Conservation (phyloP, 2,329 filamentous ascomycete species). For the Scolecobasidium constrictum region DNA sequence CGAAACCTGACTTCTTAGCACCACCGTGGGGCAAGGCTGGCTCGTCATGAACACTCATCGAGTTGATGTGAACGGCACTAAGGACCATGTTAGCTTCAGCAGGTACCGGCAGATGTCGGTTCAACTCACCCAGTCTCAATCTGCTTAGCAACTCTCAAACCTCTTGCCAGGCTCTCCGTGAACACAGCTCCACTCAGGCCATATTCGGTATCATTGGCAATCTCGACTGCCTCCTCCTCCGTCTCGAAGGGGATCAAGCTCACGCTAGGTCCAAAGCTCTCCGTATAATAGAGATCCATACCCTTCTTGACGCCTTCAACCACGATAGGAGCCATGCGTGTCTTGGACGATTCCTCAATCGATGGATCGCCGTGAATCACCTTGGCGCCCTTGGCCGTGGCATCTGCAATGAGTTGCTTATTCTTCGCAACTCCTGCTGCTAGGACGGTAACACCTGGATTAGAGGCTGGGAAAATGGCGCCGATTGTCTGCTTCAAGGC, state of each 20-base stretch:
- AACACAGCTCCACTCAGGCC: slow-evolving; percentile 27
- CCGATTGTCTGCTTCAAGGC: slow-evolving; percentile 19
- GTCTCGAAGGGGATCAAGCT: slow-evolving; percentile 25
- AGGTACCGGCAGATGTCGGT: no score
- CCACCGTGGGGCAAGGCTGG: slow-evolving; percentile 37
- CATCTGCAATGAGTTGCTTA: slow-evolving; percentile 13
- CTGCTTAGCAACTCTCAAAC: slow-evolving; percentile 13
- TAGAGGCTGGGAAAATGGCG: slow-evolving; percentile 3
- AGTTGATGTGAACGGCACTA: slow-evolving; percentile 40
- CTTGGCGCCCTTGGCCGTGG: slow-evolving; percentile 9
- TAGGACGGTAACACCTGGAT: slow-evolving; percentile 2
- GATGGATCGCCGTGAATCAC: slow-evolving; percentile 9
- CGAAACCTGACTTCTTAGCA: slow-evolving; percentile 38
- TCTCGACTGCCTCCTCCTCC: slow-evolving; percentile 26
- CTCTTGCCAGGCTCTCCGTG: slow-evolving; percentile 25
- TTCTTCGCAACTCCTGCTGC: slow-evolving; percentile 14
- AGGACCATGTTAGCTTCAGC: no score
- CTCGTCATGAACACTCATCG: slow-evolving; percentile 41
- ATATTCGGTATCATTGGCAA: slow-evolving; percentile 28
- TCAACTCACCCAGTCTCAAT: slow-evolving; percentile 12
- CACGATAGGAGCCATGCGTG: slow-evolving; percentile 17
- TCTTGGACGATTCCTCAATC: slow-evolving; percentile 4
- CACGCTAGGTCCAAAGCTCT: slow-evolving; percentile 27
- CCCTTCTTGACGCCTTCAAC: slow-evolving; percentile 22
- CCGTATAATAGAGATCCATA: slow-evolving; percentile 24